Percentiles rank a stretch among this genome's conserved stretches.
phyloP scores from a whole-genome alignment of 2,329 filamentous ascomycete genomes.

The Whalleya microplaca region DNA sequence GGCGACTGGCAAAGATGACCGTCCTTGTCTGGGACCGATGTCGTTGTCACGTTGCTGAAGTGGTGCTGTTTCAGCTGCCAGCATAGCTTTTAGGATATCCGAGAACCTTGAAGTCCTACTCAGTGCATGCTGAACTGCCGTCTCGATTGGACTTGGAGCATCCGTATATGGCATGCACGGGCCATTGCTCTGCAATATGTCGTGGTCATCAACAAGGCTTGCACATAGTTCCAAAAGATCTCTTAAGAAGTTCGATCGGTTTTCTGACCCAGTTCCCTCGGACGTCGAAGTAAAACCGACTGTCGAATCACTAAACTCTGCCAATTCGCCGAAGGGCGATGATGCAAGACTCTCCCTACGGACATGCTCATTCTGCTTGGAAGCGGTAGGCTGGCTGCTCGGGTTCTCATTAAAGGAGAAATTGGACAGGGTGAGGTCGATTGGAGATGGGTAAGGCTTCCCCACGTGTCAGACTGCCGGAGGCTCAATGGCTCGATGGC shows the following conservation, averaged over 20 bases:
- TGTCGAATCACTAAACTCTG: not conserved
- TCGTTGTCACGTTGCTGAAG: too few species aligned
- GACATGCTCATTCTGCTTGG: too few species aligned
- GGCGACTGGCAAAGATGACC: too few species aligned
- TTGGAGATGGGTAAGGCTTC: not conserved
- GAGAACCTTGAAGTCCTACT: too few species aligned
- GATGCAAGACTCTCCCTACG: not conserved
- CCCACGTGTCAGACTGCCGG: not conserved
- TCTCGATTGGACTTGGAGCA: too few species aligned
- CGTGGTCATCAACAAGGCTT: not conserved
- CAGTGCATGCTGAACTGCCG: not conserved
- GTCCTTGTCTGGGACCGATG: too few species aligned
- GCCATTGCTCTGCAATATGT: not conserved
- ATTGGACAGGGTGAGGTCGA: not conserved
- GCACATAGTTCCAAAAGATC: conserved; percentile 1
- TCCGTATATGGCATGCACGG: not conserved
- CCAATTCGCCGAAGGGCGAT: not conserved
- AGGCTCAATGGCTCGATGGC: not conserved
- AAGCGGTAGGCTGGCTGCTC: too few species aligned
- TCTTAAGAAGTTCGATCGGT: not conserved
- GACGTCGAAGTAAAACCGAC: not conserved
- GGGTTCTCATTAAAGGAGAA: too few species aligned
- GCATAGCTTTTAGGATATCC: too few species aligned
- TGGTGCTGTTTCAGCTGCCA: too few species aligned
- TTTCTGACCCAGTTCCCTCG: not conserved